Evolutionary conservation across 805 yeast genomes (phyloP), one percentile per base, ranked within the genome.

Genomic region (Starmerella powellii): DNA sequence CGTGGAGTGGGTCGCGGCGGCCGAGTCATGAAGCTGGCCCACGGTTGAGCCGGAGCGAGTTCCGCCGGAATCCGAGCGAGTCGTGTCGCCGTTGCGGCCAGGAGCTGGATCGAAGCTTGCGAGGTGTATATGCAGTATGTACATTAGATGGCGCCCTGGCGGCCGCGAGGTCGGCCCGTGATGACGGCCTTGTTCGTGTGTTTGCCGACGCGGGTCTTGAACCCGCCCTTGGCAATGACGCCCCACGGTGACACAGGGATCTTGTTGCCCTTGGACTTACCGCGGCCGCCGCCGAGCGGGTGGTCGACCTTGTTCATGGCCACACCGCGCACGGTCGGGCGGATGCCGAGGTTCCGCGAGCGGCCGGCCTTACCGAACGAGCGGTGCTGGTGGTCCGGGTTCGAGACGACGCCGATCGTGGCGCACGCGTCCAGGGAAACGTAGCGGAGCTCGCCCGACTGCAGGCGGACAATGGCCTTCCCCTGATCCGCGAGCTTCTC

Each of bases 231-330:
- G 32, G 88, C 80, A 57, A 81, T 64, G 47, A 78, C 79, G 57
- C 98, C 98, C 95, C 97, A 88, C 62, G 93, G 93, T 42, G 95
- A 82, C 70, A 81, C 84, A 16, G 97, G 83, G 46, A 81, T 72
- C 68, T 85, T 88, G 66, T 88, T 87, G 50, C 95, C 84, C 77
- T 91, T 91, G 47, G 94, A 82, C 65, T 91, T 91, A 75, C 98
- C 98, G 73, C 98, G 79, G 67, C 98, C 98, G 79, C 98, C 98
- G 71, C 98, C 98, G 58, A 85, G 87, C 51, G 98, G 98, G 69
- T 91, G 98, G 64, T 91, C 96, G 60, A 78, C 76, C 50, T 91
- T 91, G 66, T 91, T 91, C 95, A 84, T 85, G 38, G 98, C 97
- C 55, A 85, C 83, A 74, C 98, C 98, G 70, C 98, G 80, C 31